These are phyloP conservation scores for Saitozyma sp. DNA, from an alignment of 768 basidiomycete genomes.

Conservation along the genomic window DNA sequence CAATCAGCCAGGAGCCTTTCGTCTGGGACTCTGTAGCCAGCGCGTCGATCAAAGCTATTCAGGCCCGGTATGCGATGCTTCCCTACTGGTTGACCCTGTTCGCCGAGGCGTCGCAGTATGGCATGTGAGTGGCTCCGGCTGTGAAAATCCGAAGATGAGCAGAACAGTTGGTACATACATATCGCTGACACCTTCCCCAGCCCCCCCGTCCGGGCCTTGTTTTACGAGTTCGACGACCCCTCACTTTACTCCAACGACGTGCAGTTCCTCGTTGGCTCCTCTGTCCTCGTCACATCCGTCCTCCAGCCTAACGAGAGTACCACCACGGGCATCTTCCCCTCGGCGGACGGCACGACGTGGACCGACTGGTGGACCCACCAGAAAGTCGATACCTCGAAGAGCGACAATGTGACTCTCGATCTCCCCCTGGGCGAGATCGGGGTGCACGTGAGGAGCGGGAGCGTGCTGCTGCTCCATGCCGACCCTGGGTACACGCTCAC, in stretches of 20 bases:
- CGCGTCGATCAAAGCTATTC: conserved; percentile 70
- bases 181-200: conserved; percentile 43
- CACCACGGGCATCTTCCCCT: conserved; percentile 59
- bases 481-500: conserved; percentile 67
- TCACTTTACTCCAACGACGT: conserved; percentile 55
- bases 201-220: conserved; percentile 71
- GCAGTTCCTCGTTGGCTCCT: conserved; percentile 71
- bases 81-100: conserved; percentile 65
- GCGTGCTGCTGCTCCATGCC: conserved; percentile 65
- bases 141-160: neutral
- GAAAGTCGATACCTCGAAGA: conserved; percentile 43
- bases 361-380: conserved; percentile 34
- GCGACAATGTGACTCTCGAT: conserved; percentile 55
- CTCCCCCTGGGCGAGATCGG: conserved; percentile 75
- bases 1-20: conserved; percentile 76
- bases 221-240: conserved; percentile 72
- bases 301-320: conserved; percentile 66
- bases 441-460: conserved; percentile 70
- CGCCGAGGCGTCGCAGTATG: conserved; percentile 29
- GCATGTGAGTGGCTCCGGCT: conserved; percentile 24
- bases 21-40: conserved; percentile 77
- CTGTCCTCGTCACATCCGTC: conserved; percentile 76
- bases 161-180: neutral
- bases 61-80: conserved; percentile 68
- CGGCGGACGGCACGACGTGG: conserved; percentile 27